phyloP scores from a whole-genome alignment of 371 early-diverging fungal genomes.

The Syncephalastrum sp. region DNA sequence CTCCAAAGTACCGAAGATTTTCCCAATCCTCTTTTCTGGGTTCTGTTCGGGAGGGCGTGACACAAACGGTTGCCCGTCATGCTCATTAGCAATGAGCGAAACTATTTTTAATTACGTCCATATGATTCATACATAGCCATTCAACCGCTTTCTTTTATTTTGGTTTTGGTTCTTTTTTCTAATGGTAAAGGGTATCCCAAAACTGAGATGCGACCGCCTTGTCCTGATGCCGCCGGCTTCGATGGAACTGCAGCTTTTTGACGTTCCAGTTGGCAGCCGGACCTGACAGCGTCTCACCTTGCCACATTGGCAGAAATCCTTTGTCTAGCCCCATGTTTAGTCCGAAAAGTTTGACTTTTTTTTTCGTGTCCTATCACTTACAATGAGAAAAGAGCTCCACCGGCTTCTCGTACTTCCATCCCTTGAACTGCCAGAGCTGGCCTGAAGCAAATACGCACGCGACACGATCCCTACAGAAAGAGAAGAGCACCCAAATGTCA shows the following conservation, averaged over 20 bases:
- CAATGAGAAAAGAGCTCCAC: constrained; percentile 78
- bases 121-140: too few species aligned
- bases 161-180: too few species aligned
- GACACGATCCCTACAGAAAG: constrained; percentile 67
- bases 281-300: constrained; percentile 65
- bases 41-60: too few species aligned
- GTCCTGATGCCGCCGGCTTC: constrained; percentile 74
- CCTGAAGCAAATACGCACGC: constrained; percentile 89
- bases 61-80: too few species aligned
- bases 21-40: too few species aligned
- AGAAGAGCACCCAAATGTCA: neutral
- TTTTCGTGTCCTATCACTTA: constrained; percentile 20
- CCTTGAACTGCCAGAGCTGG: constrained; percentile 91
- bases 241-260: constrained; percentile 57
- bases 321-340: constrained; percentile 42
- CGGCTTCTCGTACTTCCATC: constrained; percentile 86
- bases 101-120: too few species aligned
- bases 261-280: constrained; percentile 75
- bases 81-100: too few species aligned
- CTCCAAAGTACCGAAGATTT: too few species aligned
- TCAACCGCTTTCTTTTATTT: too few species aligned
- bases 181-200: constrained; percentile 51
- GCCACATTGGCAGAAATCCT: constrained; percentile 82
- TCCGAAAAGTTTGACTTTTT: neutral
- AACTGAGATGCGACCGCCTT: constrained; percentile 72